phyloP scores from a whole-genome alignment of 2,329 filamentous ascomycete genomes.

The Alternaria dauci region DNA sequence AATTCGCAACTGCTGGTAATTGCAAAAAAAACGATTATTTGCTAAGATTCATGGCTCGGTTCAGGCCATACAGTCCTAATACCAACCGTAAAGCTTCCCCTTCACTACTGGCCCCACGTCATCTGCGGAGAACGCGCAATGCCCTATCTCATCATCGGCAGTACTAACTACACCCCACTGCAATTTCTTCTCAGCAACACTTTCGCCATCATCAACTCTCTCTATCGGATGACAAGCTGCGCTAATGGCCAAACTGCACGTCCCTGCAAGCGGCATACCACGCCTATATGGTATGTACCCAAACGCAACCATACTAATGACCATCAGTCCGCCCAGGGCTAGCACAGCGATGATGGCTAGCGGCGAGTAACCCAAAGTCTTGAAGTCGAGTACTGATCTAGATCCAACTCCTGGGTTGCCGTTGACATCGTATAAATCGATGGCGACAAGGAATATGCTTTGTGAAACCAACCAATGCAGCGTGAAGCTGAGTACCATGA shows the following conservation, averaged over 20 bases:
- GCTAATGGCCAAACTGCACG: background rate
- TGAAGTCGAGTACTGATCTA: no score
- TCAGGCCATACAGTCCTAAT: no score
- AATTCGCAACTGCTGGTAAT: no score
- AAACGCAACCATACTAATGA: background rate
- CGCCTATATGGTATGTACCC: background rate
- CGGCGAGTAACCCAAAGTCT: background rate
- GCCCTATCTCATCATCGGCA: background rate
- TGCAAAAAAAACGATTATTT: no score
- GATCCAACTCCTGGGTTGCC: no score
- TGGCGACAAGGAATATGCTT: constrained; percentile 48
- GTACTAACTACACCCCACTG: background rate
- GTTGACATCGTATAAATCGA: background rate
- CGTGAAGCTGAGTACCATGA: constrained; percentile 41
- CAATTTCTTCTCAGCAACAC: background rate
- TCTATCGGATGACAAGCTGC: background rate
- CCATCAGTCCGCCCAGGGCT: background rate
- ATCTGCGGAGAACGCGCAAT: background rate
- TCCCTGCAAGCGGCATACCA: background rate
- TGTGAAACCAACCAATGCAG: constrained; percentile 58
- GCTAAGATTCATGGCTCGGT: no score
- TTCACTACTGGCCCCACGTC: background rate
- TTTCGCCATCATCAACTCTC: rapidly evolving
- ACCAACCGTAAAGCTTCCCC: background rate
- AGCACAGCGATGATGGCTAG: background rate